Conservation (phyloP, 83 land plant genomes). For the Thuja plicata region DNA sequence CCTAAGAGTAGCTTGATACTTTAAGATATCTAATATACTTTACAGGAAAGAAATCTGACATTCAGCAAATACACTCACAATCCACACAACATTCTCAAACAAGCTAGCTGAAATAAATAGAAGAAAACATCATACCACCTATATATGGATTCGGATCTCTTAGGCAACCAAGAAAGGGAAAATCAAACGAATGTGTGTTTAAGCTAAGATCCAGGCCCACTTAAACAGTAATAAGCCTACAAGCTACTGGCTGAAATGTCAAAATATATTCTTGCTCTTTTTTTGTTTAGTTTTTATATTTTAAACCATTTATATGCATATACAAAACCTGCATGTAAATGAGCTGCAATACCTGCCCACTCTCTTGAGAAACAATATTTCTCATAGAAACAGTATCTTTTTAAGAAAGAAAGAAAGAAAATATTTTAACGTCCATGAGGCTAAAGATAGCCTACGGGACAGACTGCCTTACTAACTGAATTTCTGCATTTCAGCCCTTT, state of each 20-base stretch:
- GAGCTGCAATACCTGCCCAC: background rate
- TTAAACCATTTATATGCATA: too few species aligned
- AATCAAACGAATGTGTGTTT: background rate
- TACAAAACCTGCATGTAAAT: background rate
- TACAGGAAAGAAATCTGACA: background rate
- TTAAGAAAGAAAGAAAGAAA: background rate
- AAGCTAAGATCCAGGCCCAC: background rate
- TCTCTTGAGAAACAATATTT: background rate
- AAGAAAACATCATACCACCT: background rate
- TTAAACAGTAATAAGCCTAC: background rate
- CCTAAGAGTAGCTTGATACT: background rate
- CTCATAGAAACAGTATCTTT: background rate
- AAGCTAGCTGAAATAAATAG: background rate
- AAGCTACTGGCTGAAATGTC: background rate
- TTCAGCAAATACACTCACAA: background rate
- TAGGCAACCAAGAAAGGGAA: background rate
- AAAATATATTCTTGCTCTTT: background rate
- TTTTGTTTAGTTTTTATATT: background rate
- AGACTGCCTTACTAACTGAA: too few species aligned
- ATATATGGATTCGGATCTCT: background rate
- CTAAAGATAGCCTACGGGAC: too few species aligned
- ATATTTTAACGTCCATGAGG: too few species aligned
- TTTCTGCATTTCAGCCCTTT: too few species aligned
- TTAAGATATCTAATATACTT: background rate
- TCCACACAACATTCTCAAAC: background rate